Conservation (phyloP, 1,284 basidiomycete genomes). For the Lignosus rhinocerotis region DNA sequence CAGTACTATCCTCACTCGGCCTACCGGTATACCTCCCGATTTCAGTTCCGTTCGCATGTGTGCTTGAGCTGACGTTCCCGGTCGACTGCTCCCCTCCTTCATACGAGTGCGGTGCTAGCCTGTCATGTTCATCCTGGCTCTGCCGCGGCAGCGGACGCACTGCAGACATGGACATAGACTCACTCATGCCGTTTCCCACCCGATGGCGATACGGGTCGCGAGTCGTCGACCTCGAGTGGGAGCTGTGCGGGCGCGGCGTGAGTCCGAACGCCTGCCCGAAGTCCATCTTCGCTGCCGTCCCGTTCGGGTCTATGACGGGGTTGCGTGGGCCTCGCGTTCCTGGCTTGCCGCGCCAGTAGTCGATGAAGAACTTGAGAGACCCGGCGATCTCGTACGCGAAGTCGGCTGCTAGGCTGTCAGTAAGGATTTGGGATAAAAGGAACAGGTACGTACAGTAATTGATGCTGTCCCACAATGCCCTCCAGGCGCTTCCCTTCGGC, state of each 20-base stretch:
- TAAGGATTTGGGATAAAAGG: not conserved
- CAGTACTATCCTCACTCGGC: not conserved
- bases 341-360: conserved; percentile 47
- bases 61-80: not conserved
- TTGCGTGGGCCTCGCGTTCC: conserved; percentile 42
- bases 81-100: conserved; percentile 4
- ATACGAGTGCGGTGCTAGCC: conserved; percentile 44
- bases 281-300: conserved; percentile 33
- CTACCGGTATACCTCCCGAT: not conserved
- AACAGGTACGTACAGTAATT: conserved; percentile 58
- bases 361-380: conserved; percentile 64
- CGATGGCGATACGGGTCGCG: not conserved
- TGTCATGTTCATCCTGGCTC: conserved; percentile 49
- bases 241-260: conserved; percentile 11
- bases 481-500: conserved; percentile 53
- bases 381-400: conserved; percentile 63
- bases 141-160: conserved; percentile 15
- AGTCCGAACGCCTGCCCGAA: conserved; percentile 58
- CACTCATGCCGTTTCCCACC: conserved; percentile 4
- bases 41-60: not conserved
- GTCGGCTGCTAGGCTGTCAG: conserved; percentile 45
- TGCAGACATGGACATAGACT: conserved; percentile 18
- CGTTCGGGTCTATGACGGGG: conserved; percentile 27
- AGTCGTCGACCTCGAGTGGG: not conserved
- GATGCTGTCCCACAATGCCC: conserved; percentile 76